A percentile compares a stretch with the other conserved stretches of the same genome.
Conservation (phyloP, 2,329 filamentous ascomycete genomes). For the Xylaria arbuscula region DNA sequence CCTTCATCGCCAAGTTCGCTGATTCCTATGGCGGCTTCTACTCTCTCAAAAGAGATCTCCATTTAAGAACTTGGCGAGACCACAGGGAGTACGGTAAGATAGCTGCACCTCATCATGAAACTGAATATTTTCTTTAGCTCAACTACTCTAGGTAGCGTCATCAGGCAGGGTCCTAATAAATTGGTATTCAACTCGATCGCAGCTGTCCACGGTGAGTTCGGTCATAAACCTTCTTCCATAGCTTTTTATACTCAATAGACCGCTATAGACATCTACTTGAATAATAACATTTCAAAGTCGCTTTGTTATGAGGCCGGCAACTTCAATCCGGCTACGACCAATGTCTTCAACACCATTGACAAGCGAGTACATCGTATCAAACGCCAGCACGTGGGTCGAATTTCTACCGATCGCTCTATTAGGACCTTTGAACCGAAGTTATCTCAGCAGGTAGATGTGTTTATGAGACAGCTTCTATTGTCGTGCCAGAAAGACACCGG, state of each 20-base stretch:
- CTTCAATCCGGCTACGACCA: background rate
- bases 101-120: background rate
- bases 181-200: background rate
- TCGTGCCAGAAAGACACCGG: background rate
- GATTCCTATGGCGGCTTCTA: background rate
- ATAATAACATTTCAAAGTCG: background rate
- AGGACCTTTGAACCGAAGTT: background rate
- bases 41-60: background rate
- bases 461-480: background rate
- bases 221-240: background rate
- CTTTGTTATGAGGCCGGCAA: background rate
- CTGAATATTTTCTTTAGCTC: background rate
- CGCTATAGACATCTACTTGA: background rate
- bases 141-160: background rate
- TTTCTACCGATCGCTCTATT: background rate
- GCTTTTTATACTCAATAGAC: background rate
- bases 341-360: background rate
- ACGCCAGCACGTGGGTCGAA: background rate
- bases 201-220: background rate
- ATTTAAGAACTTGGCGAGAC: background rate
- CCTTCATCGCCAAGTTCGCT: background rate
- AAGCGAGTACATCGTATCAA: background rate
- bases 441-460: background rate
- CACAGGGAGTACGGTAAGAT: background rate
- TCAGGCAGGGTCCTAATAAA: background rate